phyloP scores from a whole-genome alignment of 2,329 filamentous ascomycete species.

The Emmonsiellopsis sp. region DNA sequence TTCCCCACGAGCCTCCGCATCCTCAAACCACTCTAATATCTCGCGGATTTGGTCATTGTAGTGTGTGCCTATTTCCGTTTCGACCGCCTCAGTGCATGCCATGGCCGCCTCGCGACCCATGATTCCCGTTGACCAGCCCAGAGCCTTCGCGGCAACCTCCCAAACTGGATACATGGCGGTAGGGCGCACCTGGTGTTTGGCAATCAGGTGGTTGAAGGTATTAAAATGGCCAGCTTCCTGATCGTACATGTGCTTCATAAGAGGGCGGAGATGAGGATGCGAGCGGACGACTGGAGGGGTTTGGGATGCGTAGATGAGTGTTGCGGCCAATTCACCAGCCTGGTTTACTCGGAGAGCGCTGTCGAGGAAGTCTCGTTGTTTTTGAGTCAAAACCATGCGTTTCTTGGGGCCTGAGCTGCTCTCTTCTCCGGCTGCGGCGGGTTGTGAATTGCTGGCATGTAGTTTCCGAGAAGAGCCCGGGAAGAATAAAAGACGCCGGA shows the following conservation, averaged over 20 bases:
- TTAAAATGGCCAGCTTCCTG: slow-evolving; percentile 83
- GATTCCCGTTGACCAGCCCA: slow-evolving; percentile 84
- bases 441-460: not conserved
- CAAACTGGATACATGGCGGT: slow-evolving; percentile 90
- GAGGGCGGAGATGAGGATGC: slow-evolving; percentile 76
- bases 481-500: not conserved
- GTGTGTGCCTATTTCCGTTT: slow-evolving; percentile 94
- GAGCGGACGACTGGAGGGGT: slow-evolving; percentile 69
- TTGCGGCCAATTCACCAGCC: slow-evolving; percentile 92
- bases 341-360: slow-evolving; percentile 90
- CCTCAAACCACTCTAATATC: slow-evolving; percentile 69
- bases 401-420: slow-evolving; percentile 13
- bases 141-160: slow-evolving; percentile 65
- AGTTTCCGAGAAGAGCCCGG: not conserved
- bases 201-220: slow-evolving; percentile 76
- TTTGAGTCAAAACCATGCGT: slow-evolving; percentile 53
- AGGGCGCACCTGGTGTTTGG: slow-evolving; percentile 80
- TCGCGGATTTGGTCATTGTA: slow-evolving; percentile 87
- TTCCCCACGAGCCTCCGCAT: slow-evolving; percentile 69
- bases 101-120: slow-evolving; percentile 91
- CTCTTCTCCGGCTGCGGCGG: not conserved
- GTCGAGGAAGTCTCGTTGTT: slow-evolving; percentile 66
- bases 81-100: slow-evolving; percentile 96
- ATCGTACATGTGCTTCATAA: slow-evolving; percentile 98
- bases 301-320: slow-evolving; percentile 86